These are phyloP conservation scores for Pleochaeta shiraiana DNA, from an alignment of 2,329 filamentous ascomycete species.

Conservation along the genomic window DNA sequence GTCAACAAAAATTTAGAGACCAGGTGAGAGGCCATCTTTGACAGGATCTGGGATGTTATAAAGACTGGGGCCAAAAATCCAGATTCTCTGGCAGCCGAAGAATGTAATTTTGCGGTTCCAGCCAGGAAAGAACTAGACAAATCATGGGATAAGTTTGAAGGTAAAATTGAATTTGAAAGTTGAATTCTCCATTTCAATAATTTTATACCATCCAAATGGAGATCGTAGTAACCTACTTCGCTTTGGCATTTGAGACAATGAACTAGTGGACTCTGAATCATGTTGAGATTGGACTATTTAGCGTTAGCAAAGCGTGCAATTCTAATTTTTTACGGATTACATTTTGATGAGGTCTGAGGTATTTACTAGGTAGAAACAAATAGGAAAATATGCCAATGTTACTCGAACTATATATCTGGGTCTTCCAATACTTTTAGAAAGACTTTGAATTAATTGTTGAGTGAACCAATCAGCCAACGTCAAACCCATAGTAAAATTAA, in stretches of 20 bases:
- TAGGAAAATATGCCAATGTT: no score
- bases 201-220: not conserved
- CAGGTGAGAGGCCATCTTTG: constrained; percentile 1
- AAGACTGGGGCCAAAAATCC: not conserved
- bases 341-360: no score
- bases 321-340: no score
- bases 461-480: constrained; percentile 16
- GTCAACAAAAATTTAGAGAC: constrained; percentile 4
- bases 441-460: constrained; percentile 25
- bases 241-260: not conserved
- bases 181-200: constrained; percentile 5
- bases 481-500: constrained; percentile 23
- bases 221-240: constrained; percentile 5
- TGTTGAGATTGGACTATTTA: not conserved
- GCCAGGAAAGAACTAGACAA: not conserved
- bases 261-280: not conserved
- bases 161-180: not conserved
- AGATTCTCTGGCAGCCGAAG: not conserved
- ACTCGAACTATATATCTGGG: constrained; percentile 22
- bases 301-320: no score
- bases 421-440: constrained; percentile 27
- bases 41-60: not conserved
- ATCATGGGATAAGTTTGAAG: not conserved
- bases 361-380: no score
- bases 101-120: not conserved